Evolutionary conservation across 805 yeast genomes (phyloP), one percentile per base, ranked within the genome.

Genomic region (Candida pseudofarinosa): DNA sequence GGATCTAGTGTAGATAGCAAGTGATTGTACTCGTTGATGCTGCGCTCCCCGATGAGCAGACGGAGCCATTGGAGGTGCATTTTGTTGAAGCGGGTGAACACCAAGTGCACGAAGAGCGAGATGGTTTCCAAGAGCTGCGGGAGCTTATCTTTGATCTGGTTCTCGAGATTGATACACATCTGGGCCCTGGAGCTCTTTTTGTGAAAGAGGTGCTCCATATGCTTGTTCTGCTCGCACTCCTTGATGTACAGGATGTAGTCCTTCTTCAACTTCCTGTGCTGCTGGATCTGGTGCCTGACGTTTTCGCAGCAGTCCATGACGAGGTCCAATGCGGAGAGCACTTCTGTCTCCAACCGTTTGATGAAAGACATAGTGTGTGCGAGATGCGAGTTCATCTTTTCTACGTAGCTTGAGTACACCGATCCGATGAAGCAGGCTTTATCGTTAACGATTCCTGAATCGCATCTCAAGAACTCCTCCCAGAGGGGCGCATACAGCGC

Each of bases 21-120:
- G 18, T 44, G 40, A 16, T 45, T 34, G 38, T 43, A 55, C 42
- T 53, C 53, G 28, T 37, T 13, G 10, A 54, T 38, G 35, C 52
- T 53, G 15, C 43, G 28, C 10, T 47, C 40, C 2, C 59, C 58
- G n/a, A 56, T 47, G 12, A 51, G 47, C 8, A 32, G 39, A 13
- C 35, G 38, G 16, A 51, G 33, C 59, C 59, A 53, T 30, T 37
- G 19, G 17, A 46, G 38, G 28, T 48, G 47, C 28, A 52, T 39
- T 10, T 37, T 37, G 31, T 46, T 43, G 37, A 43, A 50, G 18
- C 43, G 30, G 2, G 33, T 38, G 14, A 41, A 23, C 17, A 47
- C 35, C 18, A 43, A 32, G 19, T 40, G 39, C 26, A 45, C 43
- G 23, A 51, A 43, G 17, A 18, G 26, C 26, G 39, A 38, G 8